Percentiles rank a stretch among this genome's conserved stretches.
phyloP scores from a whole-genome alignment of 1,284 basidiomycete genomes.

The Golubevia sp. region DNA sequence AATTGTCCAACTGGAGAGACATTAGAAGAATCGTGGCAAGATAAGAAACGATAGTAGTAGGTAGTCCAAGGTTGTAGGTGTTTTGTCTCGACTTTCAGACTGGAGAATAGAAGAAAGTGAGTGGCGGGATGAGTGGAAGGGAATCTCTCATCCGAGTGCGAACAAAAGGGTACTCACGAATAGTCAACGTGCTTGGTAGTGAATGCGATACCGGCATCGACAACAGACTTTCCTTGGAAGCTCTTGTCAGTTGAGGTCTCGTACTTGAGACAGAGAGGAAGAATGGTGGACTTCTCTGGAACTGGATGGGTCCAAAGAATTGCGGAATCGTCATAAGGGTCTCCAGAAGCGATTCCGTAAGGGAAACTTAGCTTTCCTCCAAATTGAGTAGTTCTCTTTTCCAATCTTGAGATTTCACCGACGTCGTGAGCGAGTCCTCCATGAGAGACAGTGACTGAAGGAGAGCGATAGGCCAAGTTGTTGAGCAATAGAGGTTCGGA shows the following conservation, averaged over 20 bases:
- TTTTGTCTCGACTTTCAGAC: constrained; percentile 71
- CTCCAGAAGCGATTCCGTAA: constrained; percentile 66
- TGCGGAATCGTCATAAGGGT: constrained; percentile 70
- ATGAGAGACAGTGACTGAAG: constrained; percentile 17
- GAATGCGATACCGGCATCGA: constrained; percentile 67
- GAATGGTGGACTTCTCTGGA: constrained; percentile 55
- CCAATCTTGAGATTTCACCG: neutral
- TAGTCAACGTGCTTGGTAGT: constrained; percentile 72
- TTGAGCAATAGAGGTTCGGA: neutral
- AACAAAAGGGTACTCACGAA: constrained; percentile 10
- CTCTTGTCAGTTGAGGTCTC: constrained; percentile 61
- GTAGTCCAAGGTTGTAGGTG: constrained; percentile 67
- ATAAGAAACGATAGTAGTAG: constrained; percentile 71
- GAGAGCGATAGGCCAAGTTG: constrained; percentile 40
- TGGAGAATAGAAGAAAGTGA: constrained; percentile 27
- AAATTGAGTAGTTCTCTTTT: constrained; percentile 19
- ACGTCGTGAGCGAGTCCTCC: constrained; percentile 30
- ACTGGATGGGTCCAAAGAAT: constrained; percentile 69
- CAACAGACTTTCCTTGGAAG: constrained; percentile 54
- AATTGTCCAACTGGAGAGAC: constrained; percentile 65
- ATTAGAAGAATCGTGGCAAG: constrained; percentile 62
- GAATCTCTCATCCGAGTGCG: no score
- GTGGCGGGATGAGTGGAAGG: no score
- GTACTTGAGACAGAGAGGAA: constrained; percentile 70
- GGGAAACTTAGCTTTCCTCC: constrained; percentile 49